Conservation (phyloP, 1,284 basidiomycete genomes). For the Rhodotorula sp. region DNA sequence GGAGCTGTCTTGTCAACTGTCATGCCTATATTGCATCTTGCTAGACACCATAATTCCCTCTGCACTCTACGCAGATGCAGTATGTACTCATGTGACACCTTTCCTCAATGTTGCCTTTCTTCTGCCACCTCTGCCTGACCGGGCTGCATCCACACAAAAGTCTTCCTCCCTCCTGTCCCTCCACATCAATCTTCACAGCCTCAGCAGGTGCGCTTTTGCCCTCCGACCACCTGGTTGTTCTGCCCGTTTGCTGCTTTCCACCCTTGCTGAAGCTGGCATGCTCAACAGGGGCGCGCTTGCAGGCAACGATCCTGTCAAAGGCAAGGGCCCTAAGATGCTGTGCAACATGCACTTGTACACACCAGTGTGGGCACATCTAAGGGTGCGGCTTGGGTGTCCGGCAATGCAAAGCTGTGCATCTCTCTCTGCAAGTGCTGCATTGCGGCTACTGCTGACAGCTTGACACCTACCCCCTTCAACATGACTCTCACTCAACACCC, state of each 20-base stretch:
- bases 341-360: conserved; percentile 58
- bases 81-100: conserved; percentile 57
- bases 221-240: conserved; percentile 69
- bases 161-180: conserved; percentile 56
- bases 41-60: conserved; percentile 15
- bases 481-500: conserved; percentile 63
- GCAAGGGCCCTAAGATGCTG: conserved; percentile 38
- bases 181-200: conserved; percentile 59
- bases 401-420: conserved; percentile 76
- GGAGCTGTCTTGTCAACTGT: conserved; percentile 76
- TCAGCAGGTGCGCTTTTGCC: conserved; percentile 60
- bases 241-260: conserved; percentile 13
- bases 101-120: conserved; percentile 62
- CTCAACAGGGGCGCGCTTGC: conserved; percentile 8
- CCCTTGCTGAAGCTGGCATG: conserved; percentile 17
- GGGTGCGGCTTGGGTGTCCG: conserved; percentile 71
- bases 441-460: neutral
- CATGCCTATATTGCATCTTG: conserved; percentile 50
- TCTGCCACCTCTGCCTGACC: conserved; percentile 55
- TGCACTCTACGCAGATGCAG: conserved; percentile 14
- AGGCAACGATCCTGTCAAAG: neutral
- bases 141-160: conserved; percentile 28
- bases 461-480: conserved; percentile 54
- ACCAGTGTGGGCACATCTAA: conserved; percentile 68
- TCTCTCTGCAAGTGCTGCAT: neutral